Evolutionary conservation across 805 yeast species (phyloP).

Genomic region (Sugiyamaella qingdaonensis): DNA sequence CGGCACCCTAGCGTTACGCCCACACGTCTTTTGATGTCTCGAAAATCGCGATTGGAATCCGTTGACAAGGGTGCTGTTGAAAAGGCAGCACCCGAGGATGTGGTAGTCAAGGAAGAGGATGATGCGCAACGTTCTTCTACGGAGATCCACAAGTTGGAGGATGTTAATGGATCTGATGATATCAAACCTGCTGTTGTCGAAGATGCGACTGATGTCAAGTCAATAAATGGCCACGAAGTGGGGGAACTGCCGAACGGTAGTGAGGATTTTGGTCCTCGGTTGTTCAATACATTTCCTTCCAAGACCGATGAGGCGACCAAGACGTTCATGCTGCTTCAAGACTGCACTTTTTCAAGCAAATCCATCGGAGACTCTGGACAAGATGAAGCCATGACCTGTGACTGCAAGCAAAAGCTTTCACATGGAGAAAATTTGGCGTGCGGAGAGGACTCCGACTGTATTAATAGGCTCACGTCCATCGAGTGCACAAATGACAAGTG

Average conservation of each 20-base stretch:
- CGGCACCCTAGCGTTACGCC: neutral
- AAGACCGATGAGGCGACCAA: constrained; percentile 65
- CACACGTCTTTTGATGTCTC: neutral
- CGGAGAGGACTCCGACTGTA: constrained; percentile 82
- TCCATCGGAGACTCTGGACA: constrained; percentile 66
- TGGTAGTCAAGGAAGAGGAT: neutral
- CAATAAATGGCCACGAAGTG: neutral
- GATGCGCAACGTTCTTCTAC: neutral
- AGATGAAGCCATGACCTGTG: constrained; percentile 86
- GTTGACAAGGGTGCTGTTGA: neutral
- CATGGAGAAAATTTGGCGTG: constrained; percentile 60
- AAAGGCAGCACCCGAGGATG: neutral
- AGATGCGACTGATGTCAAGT: neutral
- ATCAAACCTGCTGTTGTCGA: too few relatives aligned
- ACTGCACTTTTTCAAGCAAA: constrained; percentile 61
- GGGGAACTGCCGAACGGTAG: neutral
- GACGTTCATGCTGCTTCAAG: constrained; percentile 52
- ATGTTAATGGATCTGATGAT: too few relatives aligned
- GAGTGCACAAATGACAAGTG: constrained; percentile 76
- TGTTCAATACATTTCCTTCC: constrained; percentile 37
- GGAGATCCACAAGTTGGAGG: neutral
- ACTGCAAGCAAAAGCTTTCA: constrained; percentile 56
- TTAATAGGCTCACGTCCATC: constrained; percentile 84
- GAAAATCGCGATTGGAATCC: neutral
- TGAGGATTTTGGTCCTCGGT: constrained; percentile 2